These are phyloP conservation scores for Edaphochlamys debaryana DNA, from an alignment of 139 green algal genomes.

Conservation along the genomic window DNA sequence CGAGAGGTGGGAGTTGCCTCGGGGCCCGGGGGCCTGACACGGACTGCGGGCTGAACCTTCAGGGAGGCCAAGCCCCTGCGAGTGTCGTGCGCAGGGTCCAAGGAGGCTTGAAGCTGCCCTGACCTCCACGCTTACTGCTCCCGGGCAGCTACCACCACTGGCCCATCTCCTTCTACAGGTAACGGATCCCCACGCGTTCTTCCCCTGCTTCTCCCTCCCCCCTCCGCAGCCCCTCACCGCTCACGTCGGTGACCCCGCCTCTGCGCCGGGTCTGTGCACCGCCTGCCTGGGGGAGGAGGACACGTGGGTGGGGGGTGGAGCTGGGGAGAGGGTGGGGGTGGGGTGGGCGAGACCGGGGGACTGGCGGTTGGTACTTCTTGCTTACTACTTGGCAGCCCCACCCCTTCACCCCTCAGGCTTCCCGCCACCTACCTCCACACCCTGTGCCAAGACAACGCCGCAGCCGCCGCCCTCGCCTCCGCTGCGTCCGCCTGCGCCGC, in stretches of 20 bases:
- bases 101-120: too few species aligned
- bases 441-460: constrained; percentile 4
- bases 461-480: not conserved
- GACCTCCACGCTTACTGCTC: not conserved
- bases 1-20: not conserved
- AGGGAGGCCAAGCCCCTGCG: too few species aligned
- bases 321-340: not conserved
- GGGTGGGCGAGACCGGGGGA: too few species aligned
- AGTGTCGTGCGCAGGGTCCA: too few species aligned
- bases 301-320: not conserved
- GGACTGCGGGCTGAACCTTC: too few species aligned
- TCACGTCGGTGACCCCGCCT: too few species aligned
- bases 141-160: too few species aligned
- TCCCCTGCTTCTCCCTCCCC: too few species aligned
- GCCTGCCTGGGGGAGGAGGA: constrained; percentile 43
- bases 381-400: not conserved
- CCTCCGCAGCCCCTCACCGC: not conserved
- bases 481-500: constrained; percentile 52
- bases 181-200: not conserved
- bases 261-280: constrained; percentile 58
- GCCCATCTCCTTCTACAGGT: not conserved
- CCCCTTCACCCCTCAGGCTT: not conserved
- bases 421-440: not conserved
- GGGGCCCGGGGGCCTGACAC: too few species aligned
- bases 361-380: not conserved